phyloP scores from a whole-genome alignment of 1,284 basidiomycete genomes.

The Fomitopsis betulina region DNA sequence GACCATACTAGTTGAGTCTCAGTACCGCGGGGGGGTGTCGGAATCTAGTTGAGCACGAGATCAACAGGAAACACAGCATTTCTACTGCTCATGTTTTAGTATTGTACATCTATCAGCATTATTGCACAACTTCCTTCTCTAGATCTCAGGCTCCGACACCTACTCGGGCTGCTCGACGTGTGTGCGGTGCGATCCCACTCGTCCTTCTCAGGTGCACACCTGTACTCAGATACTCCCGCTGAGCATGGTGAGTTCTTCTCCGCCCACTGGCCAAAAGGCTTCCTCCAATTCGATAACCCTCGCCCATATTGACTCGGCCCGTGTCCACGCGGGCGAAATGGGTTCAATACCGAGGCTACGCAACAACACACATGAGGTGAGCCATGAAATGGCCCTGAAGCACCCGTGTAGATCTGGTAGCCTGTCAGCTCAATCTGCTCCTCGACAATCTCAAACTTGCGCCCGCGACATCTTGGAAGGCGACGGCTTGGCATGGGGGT shows the following conservation, averaged over 20 bases:
- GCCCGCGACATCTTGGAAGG: slow-evolving; percentile 19
- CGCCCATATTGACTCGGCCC: slow-evolving; percentile 52
- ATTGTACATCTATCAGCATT: too few relatives aligned
- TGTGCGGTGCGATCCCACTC: too few relatives aligned
- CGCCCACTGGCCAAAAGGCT: slow-evolving; percentile 50
- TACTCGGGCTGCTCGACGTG: too few relatives aligned
- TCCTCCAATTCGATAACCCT: slow-evolving; percentile 57
- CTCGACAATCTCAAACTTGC: slow-evolving; percentile 42
- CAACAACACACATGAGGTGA: background rate
- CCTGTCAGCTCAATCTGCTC: slow-evolving; percentile 45
- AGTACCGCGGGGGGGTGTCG: too few relatives aligned
- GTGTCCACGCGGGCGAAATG: slow-evolving; percentile 34
- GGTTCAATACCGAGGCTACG: slow-evolving; percentile 33
- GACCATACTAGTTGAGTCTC: too few relatives aligned
- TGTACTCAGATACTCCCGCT: background rate
- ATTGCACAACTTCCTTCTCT: too few relatives aligned
- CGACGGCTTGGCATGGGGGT: slow-evolving; percentile 14
- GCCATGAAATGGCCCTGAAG: slow-evolving; percentile 12
- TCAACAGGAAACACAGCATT: too few relatives aligned
- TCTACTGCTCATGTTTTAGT: too few relatives aligned
- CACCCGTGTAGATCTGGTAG: slow-evolving; percentile 77
- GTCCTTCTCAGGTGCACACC: too few relatives aligned
- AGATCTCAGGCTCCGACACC: too few relatives aligned
- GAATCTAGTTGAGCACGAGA: too few relatives aligned
- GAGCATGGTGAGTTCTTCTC: slow-evolving; percentile 16